Conservation (phyloP, 2,329 filamentous ascomycete genomes). For the Tolypocladium amazonense region DNA sequence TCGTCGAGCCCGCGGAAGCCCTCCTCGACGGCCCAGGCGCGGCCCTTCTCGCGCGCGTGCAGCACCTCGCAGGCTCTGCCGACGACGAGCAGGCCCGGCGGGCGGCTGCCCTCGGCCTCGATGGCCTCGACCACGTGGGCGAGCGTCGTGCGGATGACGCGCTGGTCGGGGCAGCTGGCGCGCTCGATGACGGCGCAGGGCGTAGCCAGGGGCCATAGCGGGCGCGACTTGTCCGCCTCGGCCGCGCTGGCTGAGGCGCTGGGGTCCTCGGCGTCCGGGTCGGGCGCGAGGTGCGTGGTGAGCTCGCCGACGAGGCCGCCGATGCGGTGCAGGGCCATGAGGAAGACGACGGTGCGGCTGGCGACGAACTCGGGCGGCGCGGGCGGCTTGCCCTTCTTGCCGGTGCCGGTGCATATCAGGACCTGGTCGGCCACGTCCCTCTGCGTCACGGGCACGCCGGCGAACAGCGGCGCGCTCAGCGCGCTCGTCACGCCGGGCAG, state of each 20-base stretch:
- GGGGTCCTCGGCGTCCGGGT: conserved; percentile 5
- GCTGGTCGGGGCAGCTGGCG: conserved; percentile 87
- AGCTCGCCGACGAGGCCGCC: conserved; percentile 62
- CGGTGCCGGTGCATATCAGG: conserved; percentile 91
- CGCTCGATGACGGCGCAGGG: conserved; percentile 90
- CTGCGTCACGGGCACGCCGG: conserved; percentile 79
- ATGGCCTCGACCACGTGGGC: conserved; percentile 70
- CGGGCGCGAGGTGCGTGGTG: conserved; percentile 30
- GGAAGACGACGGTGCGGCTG: conserved; percentile 76
- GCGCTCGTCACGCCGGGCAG: conserved; percentile 87
- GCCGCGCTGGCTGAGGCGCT: background rate
- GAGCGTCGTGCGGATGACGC: conserved; percentile 81
- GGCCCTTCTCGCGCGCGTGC: conserved; percentile 41
- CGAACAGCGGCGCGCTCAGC: conserved; percentile 78
- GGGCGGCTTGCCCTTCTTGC: conserved; percentile 75
- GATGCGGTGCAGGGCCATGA: conserved; percentile 91
- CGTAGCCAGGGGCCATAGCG: conserved; percentile 62
- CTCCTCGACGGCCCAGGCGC: conserved; percentile 78
- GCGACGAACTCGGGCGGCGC: conserved; percentile 69
- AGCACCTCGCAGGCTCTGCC: conserved; percentile 76
- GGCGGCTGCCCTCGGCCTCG: conserved; percentile 78
- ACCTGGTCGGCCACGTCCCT: conserved; percentile 86
- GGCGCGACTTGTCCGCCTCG: conserved; percentile 13
- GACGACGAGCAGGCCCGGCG: conserved; percentile 79
- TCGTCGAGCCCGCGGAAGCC: conserved; percentile 67